These are phyloP conservation scores for Tricholoma furcatifolium DNA, from an alignment of 768 basidiomycete genomes.

Conservation along the genomic window DNA sequence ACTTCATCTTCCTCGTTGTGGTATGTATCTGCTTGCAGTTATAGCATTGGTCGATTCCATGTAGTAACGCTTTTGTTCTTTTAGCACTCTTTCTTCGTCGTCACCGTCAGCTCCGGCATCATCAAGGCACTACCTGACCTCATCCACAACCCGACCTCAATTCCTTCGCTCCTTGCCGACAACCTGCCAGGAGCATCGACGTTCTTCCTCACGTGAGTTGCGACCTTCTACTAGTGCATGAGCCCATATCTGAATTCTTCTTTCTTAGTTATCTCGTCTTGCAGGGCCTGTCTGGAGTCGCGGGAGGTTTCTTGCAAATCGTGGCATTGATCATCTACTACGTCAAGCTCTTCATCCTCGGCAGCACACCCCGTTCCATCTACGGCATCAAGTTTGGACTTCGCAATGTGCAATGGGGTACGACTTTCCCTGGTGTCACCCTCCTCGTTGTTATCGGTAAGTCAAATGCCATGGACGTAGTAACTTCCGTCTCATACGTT, in stretches of 20 bases:
- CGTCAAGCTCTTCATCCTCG: conserved; percentile 83
- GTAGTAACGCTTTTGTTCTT: conserved; percentile 3
- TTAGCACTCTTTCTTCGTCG: conserved; percentile 92
- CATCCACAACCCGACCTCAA: conserved; percentile 62
- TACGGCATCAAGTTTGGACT: conserved; percentile 81
- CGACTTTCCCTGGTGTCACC: conserved; percentile 65
- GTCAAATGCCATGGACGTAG: conserved; percentile 22
- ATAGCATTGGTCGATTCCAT: neutral
- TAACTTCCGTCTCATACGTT: conserved; percentile 1
- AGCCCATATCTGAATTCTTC: neutral
- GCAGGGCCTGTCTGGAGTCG: conserved; percentile 78
- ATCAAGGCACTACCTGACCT: conserved; percentile 66
- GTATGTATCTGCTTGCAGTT: conserved; percentile 45
- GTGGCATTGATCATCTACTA: conserved; percentile 82
- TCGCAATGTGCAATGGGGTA: conserved; percentile 75
- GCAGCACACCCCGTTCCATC: conserved; percentile 84
- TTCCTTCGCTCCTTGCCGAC: conserved; percentile 70
- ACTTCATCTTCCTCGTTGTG: conserved; percentile 88
- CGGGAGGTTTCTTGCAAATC: conserved; percentile 77
- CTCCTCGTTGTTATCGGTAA: conserved; percentile 81
- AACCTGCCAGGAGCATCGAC: conserved; percentile 83
- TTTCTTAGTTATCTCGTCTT: conserved; percentile 64
- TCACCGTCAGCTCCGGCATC: conserved; percentile 84
- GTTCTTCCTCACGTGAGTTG: conserved; percentile 82
- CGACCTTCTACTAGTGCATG: neutral